phyloP scores from a whole-genome alignment of 768 basidiomycete species.

The Psilocybe cubensis region DNA sequence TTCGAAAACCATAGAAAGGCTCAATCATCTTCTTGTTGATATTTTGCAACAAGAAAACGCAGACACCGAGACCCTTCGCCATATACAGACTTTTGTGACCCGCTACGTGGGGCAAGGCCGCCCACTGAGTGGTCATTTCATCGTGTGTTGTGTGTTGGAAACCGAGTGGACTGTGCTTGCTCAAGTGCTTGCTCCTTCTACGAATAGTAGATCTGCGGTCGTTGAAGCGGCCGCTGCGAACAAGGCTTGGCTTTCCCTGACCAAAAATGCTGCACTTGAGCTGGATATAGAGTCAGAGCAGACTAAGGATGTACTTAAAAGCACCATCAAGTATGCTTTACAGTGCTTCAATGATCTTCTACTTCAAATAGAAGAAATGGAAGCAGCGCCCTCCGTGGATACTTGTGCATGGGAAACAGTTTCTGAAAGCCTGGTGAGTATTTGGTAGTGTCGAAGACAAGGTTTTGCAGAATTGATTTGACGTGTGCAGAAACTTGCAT shows the following conservation, averaged over 20 bases:
- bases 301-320: conserved; percentile 44
- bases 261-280: conserved; percentile 52
- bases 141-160: conserved; percentile 88
- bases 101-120: conserved; percentile 78
- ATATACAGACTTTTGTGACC: conserved; percentile 70
- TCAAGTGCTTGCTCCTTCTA: conserved; percentile 56
- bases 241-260: conserved; percentile 75
- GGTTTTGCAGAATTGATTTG: background rate
- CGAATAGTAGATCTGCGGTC: conserved; percentile 30
- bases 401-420: conserved; percentile 94
- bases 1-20: conserved; percentile 66
- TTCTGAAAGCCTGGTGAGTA: conserved; percentile 82
- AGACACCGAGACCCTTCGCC: conserved; percentile 52
- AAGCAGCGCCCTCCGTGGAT: conserved; percentile 75
- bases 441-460: background rate
- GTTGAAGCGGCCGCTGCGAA: conserved; percentile 85
- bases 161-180: conserved; percentile 85
- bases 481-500: conserved; percentile 75
- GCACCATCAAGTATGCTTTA: conserved; percentile 63
- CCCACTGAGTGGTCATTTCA: conserved; percentile 85
- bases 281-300: conserved; percentile 39
- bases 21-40: conserved; percentile 72
- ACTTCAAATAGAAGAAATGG: conserved; percentile 82
- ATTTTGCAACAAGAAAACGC: conserved; percentile 59
- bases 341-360: conserved; percentile 80